A percentile compares a stretch with the other conserved stretches of the same genome.
These are phyloP conservation scores for Melaleuca alternifolia DNA, from an alignment of 345 rosid species.

Conservation along the genomic window DNA sequence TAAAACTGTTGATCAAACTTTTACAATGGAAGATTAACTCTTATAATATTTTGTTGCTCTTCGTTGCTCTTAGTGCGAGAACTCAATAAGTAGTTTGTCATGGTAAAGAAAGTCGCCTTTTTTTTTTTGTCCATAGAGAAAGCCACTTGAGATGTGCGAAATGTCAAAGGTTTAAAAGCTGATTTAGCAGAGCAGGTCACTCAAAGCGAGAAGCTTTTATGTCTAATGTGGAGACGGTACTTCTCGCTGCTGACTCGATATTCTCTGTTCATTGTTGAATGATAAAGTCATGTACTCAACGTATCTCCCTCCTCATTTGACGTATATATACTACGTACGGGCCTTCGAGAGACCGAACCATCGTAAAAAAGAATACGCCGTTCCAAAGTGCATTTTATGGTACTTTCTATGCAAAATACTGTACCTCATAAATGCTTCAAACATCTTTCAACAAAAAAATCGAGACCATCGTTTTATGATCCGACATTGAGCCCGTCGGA, in stretches of 20 bases:
- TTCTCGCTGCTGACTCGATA: neutral
- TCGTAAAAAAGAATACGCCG: fast-evolving
- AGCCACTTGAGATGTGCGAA: neutral
- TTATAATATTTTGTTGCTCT: neutral
- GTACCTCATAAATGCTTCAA: neutral
- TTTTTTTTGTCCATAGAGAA: neutral
- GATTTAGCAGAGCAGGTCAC: neutral
- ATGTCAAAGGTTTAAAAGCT: neutral
- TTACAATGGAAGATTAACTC: neutral
- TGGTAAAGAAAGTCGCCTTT: neutral
- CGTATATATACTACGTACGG: too few relatives aligned
- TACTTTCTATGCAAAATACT: neutral
- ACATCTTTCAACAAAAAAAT: fast-evolving
- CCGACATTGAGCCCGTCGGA: fast-evolving
- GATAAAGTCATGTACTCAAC: neutral
- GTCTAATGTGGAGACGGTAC: neutral
- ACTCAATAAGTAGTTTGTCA: too few relatives aligned
- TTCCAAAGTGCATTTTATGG: neutral
- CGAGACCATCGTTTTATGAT: neutral
- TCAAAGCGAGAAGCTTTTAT: neutral
- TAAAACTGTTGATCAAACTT: too few relatives aligned
- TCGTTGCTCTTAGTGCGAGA: neutral
- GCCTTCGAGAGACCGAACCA: neutral
- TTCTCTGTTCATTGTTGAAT: neutral
- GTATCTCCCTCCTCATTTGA: too few relatives aligned